Percentiles rank a stretch among this genome's conserved stretches.
These are phyloP conservation scores for Pilasporangium apinafurcum DNA, from an alignment of 352 stramenopile genomes.

Conservation along the genomic window DNA sequence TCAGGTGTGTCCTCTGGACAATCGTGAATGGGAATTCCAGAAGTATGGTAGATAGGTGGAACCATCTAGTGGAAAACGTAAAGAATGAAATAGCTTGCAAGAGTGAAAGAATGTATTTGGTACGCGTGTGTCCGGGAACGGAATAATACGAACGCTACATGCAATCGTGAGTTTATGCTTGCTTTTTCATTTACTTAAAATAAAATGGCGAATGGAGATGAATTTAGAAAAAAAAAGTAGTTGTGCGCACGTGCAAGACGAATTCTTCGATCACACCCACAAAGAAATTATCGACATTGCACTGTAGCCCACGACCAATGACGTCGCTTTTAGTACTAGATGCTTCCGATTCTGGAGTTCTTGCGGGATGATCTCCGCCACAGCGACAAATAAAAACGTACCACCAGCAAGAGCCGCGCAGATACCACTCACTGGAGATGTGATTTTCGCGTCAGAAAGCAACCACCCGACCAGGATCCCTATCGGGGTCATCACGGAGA, in stretches of 20 bases:
- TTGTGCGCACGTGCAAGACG: too few species aligned
- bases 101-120: too few species aligned
- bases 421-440: slow-evolving; percentile 47
- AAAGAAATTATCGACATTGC: slow-evolving; percentile 66
- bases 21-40: slow-evolving; percentile 99
- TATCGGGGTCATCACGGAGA: slow-evolving; percentile 69
- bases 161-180: too few species aligned
- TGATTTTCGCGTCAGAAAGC: slow-evolving; percentile 30
- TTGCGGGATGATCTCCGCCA: slow-evolving; percentile 80
- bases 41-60: slow-evolving; percentile 91
- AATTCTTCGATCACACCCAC: too few species aligned
- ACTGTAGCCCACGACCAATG: slow-evolving; percentile 47
- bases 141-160: too few species aligned
- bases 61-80: too few species aligned
- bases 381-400: slow-evolving; percentile 76
- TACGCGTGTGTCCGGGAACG: too few species aligned
- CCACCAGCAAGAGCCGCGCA: slow-evolving; percentile 71
- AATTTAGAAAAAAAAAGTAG: too few species aligned
- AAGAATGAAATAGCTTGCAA: too few species aligned
- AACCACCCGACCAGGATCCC: slow-evolving; percentile 61
- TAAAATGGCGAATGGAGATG: too few species aligned
- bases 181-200: too few species aligned
- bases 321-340: slow-evolving; percentile 43
- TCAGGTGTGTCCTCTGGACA: slow-evolving; percentile 98
- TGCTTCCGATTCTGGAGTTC: slow-evolving; percentile 54